Conservation (phyloP, 768 basidiomycete species). For the Tulasnella sp. region DNA sequence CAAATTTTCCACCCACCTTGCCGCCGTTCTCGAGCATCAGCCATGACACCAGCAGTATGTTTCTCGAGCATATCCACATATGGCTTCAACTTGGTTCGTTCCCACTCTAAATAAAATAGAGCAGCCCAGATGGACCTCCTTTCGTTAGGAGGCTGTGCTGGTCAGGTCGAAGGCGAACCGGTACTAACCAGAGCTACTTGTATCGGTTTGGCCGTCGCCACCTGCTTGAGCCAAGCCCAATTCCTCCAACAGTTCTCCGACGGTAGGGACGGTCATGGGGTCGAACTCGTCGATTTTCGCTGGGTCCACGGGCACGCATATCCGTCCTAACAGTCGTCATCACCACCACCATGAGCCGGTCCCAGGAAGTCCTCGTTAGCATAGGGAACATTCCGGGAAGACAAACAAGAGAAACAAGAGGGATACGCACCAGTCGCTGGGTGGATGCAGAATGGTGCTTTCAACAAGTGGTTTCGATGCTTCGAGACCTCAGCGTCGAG, state of each 20-base stretch:
- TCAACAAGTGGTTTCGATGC: slow-evolving; percentile 95
- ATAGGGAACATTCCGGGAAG: too few species aligned
- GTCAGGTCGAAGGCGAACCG: too few species aligned
- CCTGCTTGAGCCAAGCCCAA: slow-evolving; percentile 53
- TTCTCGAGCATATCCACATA: slow-evolving; percentile 89
- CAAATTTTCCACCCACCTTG: slow-evolving; percentile 26
- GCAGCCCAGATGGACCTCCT: neutral
- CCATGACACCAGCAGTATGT: slow-evolving; percentile 51
- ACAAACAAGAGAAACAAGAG: neutral
- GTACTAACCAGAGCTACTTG: slow-evolving; percentile 54
- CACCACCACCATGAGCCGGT: too few species aligned
- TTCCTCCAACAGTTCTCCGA: slow-evolving; percentile 78
- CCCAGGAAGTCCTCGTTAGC: too few species aligned
- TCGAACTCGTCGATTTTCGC: slow-evolving; percentile 75
- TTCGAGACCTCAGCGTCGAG: slow-evolving; percentile 98
- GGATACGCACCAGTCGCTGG: slow-evolving; percentile 69
- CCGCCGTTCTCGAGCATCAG: slow-evolving; percentile 27
- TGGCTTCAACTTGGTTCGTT: slow-evolving; percentile 81
- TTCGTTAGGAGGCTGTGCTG: neutral
- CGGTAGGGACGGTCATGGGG: slow-evolving; percentile 84
- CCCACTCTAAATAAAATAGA: slow-evolving; percentile 62
- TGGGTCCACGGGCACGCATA: slow-evolving; percentile 93
- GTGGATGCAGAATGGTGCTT: slow-evolving; percentile 96
- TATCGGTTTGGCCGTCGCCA: slow-evolving; percentile 37
- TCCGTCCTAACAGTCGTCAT: slow-evolving; percentile 56